phyloP scores from a whole-genome alignment of 805 yeast genomes.

The Yarrowia divulgata region DNA sequence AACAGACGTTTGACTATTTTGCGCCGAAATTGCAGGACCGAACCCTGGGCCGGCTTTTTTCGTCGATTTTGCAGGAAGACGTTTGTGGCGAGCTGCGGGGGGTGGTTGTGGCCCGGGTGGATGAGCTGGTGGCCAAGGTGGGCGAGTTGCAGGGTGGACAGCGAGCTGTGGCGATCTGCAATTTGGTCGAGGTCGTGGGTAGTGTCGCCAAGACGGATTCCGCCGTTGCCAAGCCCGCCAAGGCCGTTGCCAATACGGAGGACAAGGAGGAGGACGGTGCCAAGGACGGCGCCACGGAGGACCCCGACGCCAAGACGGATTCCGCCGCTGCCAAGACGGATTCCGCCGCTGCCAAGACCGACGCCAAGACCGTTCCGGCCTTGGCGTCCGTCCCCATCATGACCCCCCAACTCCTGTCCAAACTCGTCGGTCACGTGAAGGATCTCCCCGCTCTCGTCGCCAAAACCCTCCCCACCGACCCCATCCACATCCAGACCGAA shows the following conservation, averaged over 20 bases:
- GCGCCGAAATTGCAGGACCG: slow-evolving; percentile 69
- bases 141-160: slow-evolving; percentile 14
- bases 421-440: slow-evolving; percentile 19
- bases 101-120: neutral
- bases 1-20: slow-evolving; percentile 75
- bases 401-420: neutral
- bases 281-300: no score
- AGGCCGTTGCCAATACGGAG: neutral
- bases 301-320: neutral
- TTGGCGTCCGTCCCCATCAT: no score
- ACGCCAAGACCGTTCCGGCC: no score
- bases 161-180: slow-evolving; percentile 15
- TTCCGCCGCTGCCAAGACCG: neutral
- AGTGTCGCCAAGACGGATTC: slow-evolving; percentile 12
- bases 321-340: neutral
- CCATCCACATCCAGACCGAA: slow-evolving; percentile 71
- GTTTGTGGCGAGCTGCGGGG: slow-evolving; percentile 59
- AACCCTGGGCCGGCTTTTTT: slow-evolving; percentile 68
- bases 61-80: slow-evolving; percentile 65
- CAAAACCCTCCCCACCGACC: slow-evolving; percentile 41
- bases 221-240: slow-evolving; percentile 9
- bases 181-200: slow-evolving; percentile 15
- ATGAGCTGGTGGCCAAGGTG: slow-evolving; percentile 30
- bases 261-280: neutral
- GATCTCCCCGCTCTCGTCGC: slow-evolving; percentile 2